These are phyloP conservation scores for Gaertneriomyces sp. DNA, from an alignment of 192 early-diverging fungal species.

Conservation along the genomic window DNA sequence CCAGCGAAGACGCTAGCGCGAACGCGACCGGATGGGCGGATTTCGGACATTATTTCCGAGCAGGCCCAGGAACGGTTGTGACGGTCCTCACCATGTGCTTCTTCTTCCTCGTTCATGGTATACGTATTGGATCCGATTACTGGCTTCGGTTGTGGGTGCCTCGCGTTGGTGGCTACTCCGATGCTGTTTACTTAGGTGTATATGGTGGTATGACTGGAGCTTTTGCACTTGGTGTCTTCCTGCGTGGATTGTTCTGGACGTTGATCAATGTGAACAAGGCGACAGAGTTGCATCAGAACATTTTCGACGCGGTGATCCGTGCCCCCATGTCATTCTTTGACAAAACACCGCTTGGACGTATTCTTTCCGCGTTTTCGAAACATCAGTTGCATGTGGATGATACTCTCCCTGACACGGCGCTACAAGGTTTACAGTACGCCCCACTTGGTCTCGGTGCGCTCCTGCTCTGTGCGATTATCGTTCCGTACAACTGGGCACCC, in stretches of 20 bases:
- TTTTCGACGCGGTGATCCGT: constrained; percentile 35
- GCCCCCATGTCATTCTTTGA: constrained; percentile 62
- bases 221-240: constrained; percentile 52
- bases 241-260: constrained; percentile 53
- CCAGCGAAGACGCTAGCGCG: constrained; percentile 33
- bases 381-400: constrained; percentile 53
- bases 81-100: constrained; percentile 45
- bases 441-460: constrained; percentile 54
- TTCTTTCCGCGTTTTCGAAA: constrained; percentile 52
- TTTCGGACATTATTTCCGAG: constrained; percentile 32
- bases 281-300: constrained; percentile 49
- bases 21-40: constrained; percentile 31
- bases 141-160: constrained; percentile 43
- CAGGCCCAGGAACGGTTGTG: constrained; percentile 20
- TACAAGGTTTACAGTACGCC: constrained; percentile 51
- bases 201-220: constrained; percentile 54
- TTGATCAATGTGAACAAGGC: constrained; percentile 50
- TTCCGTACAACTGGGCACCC: constrained; percentile 61
- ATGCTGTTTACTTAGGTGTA: constrained; percentile 50
- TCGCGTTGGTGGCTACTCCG: constrained; percentile 40
- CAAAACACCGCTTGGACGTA: constrained; percentile 55
- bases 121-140: constrained; percentile 55
- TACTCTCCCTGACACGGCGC: constrained; percentile 46
- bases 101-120: constrained; percentile 59
- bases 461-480: constrained; percentile 54